Conservation (phyloP, 2,329 filamentous ascomycete species). For the Sclerotinia nivalis region DNA sequence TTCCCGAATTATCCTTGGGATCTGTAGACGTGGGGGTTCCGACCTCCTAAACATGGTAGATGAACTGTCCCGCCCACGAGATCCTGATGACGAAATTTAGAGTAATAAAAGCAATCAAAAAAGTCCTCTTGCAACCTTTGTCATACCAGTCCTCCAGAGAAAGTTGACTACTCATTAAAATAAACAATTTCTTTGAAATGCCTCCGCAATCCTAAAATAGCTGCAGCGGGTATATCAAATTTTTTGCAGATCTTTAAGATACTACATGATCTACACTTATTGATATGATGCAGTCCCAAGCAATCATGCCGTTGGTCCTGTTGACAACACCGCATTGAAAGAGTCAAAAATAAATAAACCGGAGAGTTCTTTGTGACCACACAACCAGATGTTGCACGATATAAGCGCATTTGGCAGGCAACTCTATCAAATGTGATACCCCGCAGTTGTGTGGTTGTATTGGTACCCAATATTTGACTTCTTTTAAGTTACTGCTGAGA, state of each 20-base stretch:
- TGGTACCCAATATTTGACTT: constrained; percentile 4
- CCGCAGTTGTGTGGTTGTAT: constrained; percentile 12
- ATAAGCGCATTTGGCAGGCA: background rate
- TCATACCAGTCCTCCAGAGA: background rate
- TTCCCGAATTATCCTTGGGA: background rate
- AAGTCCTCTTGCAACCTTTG: background rate
- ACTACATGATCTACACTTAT: background rate
- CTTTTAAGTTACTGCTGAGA: background rate
- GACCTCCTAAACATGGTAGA: background rate
- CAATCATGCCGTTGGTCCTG: background rate
- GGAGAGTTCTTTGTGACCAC: constrained; percentile 1
- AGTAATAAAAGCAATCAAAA: background rate
- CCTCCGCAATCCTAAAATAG: background rate
- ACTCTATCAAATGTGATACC: constrained; percentile 10
- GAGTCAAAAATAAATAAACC: background rate
- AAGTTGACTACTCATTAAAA: background rate
- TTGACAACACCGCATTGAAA: background rate
- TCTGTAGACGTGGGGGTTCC: background rate
- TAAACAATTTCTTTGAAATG: too few species aligned
- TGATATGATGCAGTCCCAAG: background rate
- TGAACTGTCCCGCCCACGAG: background rate
- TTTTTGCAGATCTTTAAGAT: background rate
- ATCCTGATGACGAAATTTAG: background rate
- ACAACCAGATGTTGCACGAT: background rate
- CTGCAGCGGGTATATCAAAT: background rate